Base-by-base conservation (phyloP, 129 eudicot species). In the Saposhnikovia divaricata region DNA sequence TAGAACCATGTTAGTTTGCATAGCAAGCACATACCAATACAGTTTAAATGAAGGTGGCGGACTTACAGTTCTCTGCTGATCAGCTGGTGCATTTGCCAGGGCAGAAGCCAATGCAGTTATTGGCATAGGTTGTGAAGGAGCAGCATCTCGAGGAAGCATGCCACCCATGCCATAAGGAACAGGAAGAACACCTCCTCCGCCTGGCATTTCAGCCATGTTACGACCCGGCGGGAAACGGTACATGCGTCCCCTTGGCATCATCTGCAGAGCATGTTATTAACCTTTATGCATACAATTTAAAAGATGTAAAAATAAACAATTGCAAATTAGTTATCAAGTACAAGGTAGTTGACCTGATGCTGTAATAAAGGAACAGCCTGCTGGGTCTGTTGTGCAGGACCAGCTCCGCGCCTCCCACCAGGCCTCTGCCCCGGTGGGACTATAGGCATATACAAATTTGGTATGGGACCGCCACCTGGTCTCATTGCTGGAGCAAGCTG, bases 401-500 rank as follows among this genome's bases (percentile, higher is more conserved):
- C 92, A 16, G 87, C 85, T 74, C 96, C 96, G 14, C 94, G 93
- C 70, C 98, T 87, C n/a, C 90, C 92, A 71, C 92, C 92, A 42
- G 95, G 88, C 51, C 93, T 93, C 75, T 89, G 98, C 7, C 96
- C 98, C 61, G 85, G 96, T 43, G 82, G 96, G 47, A 93, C 86
- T 45, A 91, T 68, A 0, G 98, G 98, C 38, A 93, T 77, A 57
- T 87, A 93, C 78, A 87, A 88, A 82, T 93, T 93, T 34, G 93
- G 94, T 87, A 93, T 82, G 28, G 92, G 98, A 63, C 78, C 90
- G 8, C 86, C 96, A 76, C 89, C 96, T 11, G 94, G 92, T 83
- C 98, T 91, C 91, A 93, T 88, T 79, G 94, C 98, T 45, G 94
- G 92, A 46, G 89, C 91, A 70, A 93, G 91, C 88, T 93, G 98